phyloP scores from a whole-genome alignment of 106 monocot genomes.

The Agapanthus africanus region DNA sequence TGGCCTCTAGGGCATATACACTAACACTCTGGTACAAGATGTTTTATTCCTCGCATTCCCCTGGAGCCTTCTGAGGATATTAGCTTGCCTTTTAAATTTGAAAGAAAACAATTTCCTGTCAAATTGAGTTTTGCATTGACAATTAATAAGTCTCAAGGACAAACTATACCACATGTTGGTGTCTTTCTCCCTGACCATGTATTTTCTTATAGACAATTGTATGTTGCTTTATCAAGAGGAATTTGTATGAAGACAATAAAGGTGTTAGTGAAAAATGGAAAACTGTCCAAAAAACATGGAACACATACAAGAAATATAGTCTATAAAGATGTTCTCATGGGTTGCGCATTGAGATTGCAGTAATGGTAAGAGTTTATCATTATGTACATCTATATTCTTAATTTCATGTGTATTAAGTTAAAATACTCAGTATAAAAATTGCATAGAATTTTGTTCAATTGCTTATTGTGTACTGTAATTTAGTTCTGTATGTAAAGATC shows the following conservation, averaged over 20 bases:
- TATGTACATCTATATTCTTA: too few species aligned
- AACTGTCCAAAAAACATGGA: too few species aligned
- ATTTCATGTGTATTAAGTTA: too few species aligned
- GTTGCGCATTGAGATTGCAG: too few species aligned
- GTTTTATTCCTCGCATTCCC: conserved; percentile 1
- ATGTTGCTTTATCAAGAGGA: conserved; percentile 8
- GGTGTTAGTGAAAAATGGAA: background rate
- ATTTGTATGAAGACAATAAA: background rate
- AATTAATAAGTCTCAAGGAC: conserved; percentile 13
- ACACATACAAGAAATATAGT: background rate
- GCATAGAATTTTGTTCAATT: too few species aligned
- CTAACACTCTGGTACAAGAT: too few species aligned
- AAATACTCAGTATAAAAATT: too few species aligned
- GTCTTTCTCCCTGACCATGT: conserved; percentile 14
- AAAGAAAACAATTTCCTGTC: conserved; percentile 14
- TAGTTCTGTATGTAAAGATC: too few species aligned
- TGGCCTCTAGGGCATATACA: too few species aligned
- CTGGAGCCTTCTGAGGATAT: background rate
- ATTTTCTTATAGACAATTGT: conserved; percentile 10
- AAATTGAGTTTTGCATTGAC: conserved; percentile 12
- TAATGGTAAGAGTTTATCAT: too few species aligned
- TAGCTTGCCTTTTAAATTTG: conserved; percentile 3
- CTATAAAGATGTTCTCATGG: background rate
- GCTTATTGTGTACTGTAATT: too few species aligned
- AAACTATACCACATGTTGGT: conserved; percentile 9